phyloP scores from a whole-genome alignment of 2,329 filamentous ascomycete genomes.

The Tolypocladium sp. region DNA sequence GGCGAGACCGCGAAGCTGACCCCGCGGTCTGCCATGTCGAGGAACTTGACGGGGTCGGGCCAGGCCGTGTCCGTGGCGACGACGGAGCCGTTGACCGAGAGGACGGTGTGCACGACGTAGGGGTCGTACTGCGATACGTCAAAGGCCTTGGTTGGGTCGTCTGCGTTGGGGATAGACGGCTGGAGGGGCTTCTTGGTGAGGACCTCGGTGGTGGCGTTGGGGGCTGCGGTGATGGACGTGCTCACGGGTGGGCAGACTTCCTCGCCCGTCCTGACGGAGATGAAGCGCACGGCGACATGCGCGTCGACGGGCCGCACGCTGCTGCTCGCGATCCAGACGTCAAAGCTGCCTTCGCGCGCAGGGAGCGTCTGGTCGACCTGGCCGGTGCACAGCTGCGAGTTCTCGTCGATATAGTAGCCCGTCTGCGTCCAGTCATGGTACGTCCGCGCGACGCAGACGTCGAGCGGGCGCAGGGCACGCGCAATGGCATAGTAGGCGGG shows the following conservation, averaged over 20 bases:
- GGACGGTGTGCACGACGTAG: constrained; percentile 36
- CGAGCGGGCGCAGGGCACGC: constrained; percentile 49
- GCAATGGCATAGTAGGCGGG: constrained; percentile 43
- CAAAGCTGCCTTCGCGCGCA: constrained; percentile 24
- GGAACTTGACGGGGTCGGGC: constrained; percentile 55
- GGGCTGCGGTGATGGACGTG: constrained; percentile 13
- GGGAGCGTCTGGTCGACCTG: constrained; percentile 26
- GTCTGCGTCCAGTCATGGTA: constrained; percentile 31
- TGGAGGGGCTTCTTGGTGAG: constrained; percentile 5
- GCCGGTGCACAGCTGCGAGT: neutral
- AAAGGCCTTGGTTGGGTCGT: constrained; percentile 12
- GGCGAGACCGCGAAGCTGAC: constrained; percentile 20
- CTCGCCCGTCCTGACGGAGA: constrained; percentile 30
- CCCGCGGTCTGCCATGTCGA: constrained; percentile 36
- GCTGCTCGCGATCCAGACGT: constrained; percentile 34
- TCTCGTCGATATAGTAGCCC: neutral
- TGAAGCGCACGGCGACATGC: constrained; percentile 23
- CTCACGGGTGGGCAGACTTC: constrained; percentile 19
- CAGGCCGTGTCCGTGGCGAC: constrained; percentile 44
- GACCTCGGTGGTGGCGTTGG: constrained; percentile 31
- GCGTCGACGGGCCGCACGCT: constrained; percentile 12
- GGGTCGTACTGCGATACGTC: constrained; percentile 15
- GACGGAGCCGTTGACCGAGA: constrained; percentile 25
- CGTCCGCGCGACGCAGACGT: constrained; percentile 43
- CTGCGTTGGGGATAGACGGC: constrained; percentile 19